Base-by-base conservation (phyloP, 2,329 filamentous ascomycete genomes). In the Cladophialophora chaetospira region DNA sequence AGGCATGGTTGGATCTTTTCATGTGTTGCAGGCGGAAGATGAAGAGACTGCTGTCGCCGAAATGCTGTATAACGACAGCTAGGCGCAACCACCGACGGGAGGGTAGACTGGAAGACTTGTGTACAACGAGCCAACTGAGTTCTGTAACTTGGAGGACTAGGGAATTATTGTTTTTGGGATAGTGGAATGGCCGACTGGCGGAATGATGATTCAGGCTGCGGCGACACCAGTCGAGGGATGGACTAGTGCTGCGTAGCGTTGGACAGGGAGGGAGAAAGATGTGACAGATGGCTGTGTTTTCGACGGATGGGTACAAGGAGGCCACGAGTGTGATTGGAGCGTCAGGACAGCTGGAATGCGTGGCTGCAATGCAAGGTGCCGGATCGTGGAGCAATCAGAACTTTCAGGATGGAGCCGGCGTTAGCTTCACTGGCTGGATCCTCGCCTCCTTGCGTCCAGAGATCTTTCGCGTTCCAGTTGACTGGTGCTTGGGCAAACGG, bases 1-100 rank as follows among this genome's bases (percentile, higher is more conserved):
- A 71, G 88, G 88, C 91, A 96, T 96, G 53, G 33, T 61, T 48
- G 47, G 36, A 36, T n/a, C n/a, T 13, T 54, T 47, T 38, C 50
- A 62, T 63, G 58, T 50, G 53, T 46, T 28, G 57, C 40, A 36
- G 54, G 28, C 48, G 31, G 42, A 58, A 49, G 35, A 57, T 45
- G 44, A 55, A 45, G 45, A 47, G 40, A 52, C 44, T 38, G 55
- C 52, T 53, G 49, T 60, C 50, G 57, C 40, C 38, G 55, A 47
- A 55, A 53, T 45, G 55, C 57, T 59, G 55, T 60, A 62, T 62
- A 63, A 63, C 58, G 44, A 61, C 53, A 57, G 54, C 47, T 47
- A 55, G 48, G 57, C 53, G 42, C 47, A 48, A 43, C 36, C 40
- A 53, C 23, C 42, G 59, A 44, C 13, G 49, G 42, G 48, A 42